Percentiles rank a stretch among this genome's conserved stretches.
These are phyloP conservation scores for Clarkia xantiana DNA, from an alignment of 345 rosid species.

Conservation along the genomic window DNA sequence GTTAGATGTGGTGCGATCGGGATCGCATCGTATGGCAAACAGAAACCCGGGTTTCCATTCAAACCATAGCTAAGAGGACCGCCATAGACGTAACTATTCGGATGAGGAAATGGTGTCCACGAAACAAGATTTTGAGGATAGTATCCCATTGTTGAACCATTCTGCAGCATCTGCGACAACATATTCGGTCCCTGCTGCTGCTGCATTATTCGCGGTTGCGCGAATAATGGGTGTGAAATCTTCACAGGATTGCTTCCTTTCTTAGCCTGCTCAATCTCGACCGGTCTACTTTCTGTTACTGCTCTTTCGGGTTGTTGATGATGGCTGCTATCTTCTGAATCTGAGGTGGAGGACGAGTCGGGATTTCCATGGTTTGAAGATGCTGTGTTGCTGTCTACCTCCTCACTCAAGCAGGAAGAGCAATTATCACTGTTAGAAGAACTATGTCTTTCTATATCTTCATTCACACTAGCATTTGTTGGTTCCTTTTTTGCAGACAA, in stretches of 20 bases:
- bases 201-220: constrained; percentile 24
- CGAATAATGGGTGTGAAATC: constrained; percentile 20
- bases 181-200: constrained; percentile 38
- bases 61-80: constrained; percentile 44
- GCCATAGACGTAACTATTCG: constrained; percentile 47
- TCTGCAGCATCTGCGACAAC: constrained; percentile 44
- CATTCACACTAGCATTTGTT: constrained; percentile 15
- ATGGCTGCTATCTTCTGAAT: constrained; percentile 66
- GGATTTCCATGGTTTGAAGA: constrained; percentile 51
- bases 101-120: constrained; percentile 56
- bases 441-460: constrained; percentile 14
- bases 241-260: constrained; percentile 23
- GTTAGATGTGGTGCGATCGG: constrained; percentile 18
- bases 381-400: constrained; percentile 62
- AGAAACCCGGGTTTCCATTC: constrained; percentile 46
- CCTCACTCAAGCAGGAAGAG: constrained; percentile 82
- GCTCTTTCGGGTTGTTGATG: constrained; percentile 50
- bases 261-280: constrained; percentile 15
- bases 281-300: constrained; percentile 25
- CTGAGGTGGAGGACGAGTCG: constrained; percentile 75
- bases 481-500: constrained; percentile 19
- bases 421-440: constrained; percentile 72
- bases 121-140: constrained; percentile 70
- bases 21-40: constrained; percentile 52
- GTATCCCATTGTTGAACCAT: constrained; percentile 62